phyloP scores from a whole-genome alignment of 169 alveolate species.

The Plasmodium fragile region DNA sequence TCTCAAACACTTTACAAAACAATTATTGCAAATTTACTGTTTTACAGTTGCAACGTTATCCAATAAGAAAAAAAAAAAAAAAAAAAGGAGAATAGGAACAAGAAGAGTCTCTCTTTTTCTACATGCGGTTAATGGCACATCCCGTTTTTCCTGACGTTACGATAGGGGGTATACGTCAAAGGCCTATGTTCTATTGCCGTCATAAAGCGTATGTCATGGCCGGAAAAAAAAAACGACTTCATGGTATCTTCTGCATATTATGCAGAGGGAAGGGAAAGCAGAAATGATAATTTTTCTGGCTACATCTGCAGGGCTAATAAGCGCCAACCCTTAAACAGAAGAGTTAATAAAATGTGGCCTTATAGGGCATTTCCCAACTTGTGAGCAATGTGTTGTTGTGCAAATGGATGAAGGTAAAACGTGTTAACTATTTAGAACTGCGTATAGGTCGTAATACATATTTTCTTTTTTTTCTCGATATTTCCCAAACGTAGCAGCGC shows the following conservation, averaged over 20 bases:
- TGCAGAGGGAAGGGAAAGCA: neutral
- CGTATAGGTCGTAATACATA: neutral
- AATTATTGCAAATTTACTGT: neutral
- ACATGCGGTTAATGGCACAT: neutral
- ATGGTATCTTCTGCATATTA: neutral
- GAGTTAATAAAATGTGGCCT: neutral
- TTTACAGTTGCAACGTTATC: neutral
- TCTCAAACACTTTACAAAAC: neutral
- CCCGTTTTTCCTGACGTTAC: neutral
- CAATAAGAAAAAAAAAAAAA: neutral
- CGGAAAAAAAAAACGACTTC: neutral
- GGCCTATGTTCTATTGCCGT: neutral
- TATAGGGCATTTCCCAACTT: neutral
- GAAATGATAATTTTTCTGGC: neutral
- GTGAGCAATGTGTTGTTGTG: constrained; percentile 15
- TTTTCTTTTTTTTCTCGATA: neutral
- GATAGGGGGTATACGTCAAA: neutral
- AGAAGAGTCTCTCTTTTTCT: neutral
- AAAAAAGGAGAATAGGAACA: neutral
- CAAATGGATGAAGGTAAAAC: neutral
- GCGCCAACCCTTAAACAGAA: neutral
- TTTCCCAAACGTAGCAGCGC: neutral
- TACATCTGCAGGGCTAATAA: neutral
- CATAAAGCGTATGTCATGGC: neutral
- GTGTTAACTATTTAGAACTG: neutral